Conservation (phyloP, 805 yeast genomes). For the Ogataea corticis region DNA sequence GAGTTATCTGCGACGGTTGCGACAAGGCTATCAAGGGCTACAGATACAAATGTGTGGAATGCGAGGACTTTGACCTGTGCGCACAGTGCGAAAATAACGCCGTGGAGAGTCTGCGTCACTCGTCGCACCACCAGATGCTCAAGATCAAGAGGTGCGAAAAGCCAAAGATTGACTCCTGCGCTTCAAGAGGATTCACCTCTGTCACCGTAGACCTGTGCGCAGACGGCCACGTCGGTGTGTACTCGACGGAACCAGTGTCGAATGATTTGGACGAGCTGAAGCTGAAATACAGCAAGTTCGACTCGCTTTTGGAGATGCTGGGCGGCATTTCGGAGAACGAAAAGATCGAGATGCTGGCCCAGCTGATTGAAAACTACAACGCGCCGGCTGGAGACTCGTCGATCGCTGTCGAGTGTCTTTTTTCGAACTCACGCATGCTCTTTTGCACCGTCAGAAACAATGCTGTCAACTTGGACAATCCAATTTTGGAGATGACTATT, state of each 20-base stretch:
- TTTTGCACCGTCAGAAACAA: conserved; percentile 10
- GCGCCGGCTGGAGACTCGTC: not conserved
- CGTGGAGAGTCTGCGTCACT: conserved; percentile 19
- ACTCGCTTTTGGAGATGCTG: conserved; percentile 16
- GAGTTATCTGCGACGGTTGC: conserved; percentile 36
- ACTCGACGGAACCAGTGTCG: not conserved
- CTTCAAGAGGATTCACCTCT: not conserved
- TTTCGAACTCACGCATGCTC: conserved; percentile 5
- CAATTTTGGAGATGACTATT: conserved; percentile 10
- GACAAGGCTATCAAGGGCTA: conserved; percentile 36
- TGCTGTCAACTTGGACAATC: conserved; percentile 8
- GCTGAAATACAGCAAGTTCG: conserved; percentile 11
- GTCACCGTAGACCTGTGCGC: not conserved
- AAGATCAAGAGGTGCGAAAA: conserved; percentile 24
- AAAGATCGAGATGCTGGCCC: conserved; percentile 14
- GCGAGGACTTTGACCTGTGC: conserved; percentile 56
- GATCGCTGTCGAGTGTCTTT: conserved; percentile 6
- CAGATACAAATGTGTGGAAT: conserved; percentile 52
- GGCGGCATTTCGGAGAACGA: conserved; percentile 7
- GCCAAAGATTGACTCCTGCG: conserved; percentile 9
- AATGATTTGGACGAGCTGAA: conserved; percentile 10
- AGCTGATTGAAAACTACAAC: conserved; percentile 9
- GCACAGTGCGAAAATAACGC: conserved; percentile 38
- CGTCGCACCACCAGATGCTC: conserved; percentile 27
- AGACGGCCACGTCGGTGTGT: not conserved